A percentile compares a stretch with the other conserved stretches of the same genome.
Evolutionary conservation across 1,284 basidiomycete species (phyloP).

Genomic region (Microbotryum scabiosae): DNA sequence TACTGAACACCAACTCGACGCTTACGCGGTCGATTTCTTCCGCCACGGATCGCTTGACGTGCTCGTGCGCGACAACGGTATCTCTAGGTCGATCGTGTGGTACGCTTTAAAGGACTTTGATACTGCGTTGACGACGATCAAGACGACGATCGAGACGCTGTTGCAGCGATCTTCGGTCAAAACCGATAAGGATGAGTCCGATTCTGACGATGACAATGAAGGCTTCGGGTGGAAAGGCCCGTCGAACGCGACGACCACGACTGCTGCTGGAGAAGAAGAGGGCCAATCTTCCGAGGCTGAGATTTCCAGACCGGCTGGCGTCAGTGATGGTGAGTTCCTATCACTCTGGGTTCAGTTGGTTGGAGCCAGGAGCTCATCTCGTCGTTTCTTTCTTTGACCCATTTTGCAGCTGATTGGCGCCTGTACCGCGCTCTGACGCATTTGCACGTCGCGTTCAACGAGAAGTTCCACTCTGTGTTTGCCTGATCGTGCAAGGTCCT

Average conservation of each 20-base stretch:
- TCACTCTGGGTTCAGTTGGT: slow-evolving; percentile 19
- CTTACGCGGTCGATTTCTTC: slow-evolving; percentile 59
- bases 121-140: slow-evolving; percentile 48
- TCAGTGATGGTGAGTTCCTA: slow-evolving; percentile 15
- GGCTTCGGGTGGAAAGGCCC: slow-evolving; percentile 16
- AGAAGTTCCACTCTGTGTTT: slow-evolving; percentile 50
- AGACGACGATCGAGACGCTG: slow-evolving; percentile 46
- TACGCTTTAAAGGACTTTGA: slow-evolving; percentile 48
- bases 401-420: slow-evolving; percentile 50
- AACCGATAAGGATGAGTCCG: slow-evolving; percentile 36
- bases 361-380: background rate
- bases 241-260: slow-evolving; percentile 30
- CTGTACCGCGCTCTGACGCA: slow-evolving; percentile 50
- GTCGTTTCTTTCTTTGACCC: slow-evolving; percentile 41
- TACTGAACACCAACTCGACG: slow-evolving; percentile 48
- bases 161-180: slow-evolving; percentile 33
- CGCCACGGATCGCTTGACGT: slow-evolving; percentile 52
- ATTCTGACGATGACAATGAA: slow-evolving; percentile 30
- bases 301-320: slow-evolving; percentile 37
- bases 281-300: slow-evolving; percentile 36
- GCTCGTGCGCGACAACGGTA: slow-evolving; percentile 35
- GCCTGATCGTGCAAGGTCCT: slow-evolving; percentile 37
- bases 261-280: slow-evolving; percentile 11
- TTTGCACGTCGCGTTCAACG: slow-evolving; percentile 49
- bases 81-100: slow-evolving; percentile 51